phyloP scores from a whole-genome alignment of 2,329 filamentous ascomycete genomes.

The Berkeleyomyces rouxiae region DNA sequence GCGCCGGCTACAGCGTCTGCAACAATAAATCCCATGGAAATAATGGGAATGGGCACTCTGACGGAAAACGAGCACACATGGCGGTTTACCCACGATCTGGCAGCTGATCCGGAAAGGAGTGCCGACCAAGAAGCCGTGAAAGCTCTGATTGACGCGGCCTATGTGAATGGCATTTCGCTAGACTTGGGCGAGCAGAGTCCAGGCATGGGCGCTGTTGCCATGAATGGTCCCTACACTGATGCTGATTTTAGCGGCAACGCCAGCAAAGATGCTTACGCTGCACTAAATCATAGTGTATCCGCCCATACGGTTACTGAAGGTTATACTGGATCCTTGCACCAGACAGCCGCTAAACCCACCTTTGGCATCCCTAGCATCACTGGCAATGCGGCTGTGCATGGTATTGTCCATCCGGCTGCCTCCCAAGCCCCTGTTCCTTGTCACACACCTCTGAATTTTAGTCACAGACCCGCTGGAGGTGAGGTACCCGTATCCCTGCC shows the following conservation, averaged over 20 bases:
- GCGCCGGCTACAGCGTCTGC: not conserved
- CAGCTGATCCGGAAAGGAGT: not conserved
- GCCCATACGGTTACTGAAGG: not conserved
- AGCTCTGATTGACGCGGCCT: not conserved
- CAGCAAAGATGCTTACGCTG: not conserved
- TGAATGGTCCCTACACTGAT: not conserved
- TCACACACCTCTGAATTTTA: not conserved
- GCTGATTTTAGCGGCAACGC: not conserved
- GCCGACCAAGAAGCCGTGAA: not conserved
- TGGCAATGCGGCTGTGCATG: not conserved
- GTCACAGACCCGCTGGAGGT: not conserved
- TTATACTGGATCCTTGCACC: constrained; percentile 3
- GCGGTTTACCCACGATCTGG: not conserved
- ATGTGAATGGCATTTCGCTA: not conserved
- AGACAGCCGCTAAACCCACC: not conserved
- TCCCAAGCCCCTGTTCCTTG: not conserved
- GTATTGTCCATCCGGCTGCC: constrained; percentile 1
- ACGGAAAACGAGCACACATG: constrained; percentile 2
- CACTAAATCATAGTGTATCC: not conserved
- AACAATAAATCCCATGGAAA: constrained; percentile 5
- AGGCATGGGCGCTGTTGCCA: not conserved
- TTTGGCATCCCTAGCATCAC: not conserved
- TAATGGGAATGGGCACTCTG: not conserved
- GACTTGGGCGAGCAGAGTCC: not conserved
- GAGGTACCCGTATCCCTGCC: not conserved